Evolutionary conservation across 176 grass and related monocot species (phyloP).

Genomic region (Chrysopogon serrulatus): DNA sequence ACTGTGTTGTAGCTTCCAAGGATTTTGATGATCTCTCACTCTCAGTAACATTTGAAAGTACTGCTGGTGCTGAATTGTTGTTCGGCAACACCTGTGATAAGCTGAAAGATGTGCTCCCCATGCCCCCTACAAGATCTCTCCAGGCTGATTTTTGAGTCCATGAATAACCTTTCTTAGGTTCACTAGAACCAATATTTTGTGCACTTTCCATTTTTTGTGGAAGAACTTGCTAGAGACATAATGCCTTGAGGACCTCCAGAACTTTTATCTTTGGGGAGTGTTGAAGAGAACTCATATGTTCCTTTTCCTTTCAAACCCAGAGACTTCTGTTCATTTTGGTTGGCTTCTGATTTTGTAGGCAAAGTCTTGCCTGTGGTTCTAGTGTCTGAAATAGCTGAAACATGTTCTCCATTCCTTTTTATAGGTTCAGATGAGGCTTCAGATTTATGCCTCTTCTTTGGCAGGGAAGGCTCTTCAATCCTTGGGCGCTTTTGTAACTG

Average conservation of each 20-base stretch:
- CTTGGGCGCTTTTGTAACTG: constrained; percentile 15
- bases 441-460: constrained; percentile 42
- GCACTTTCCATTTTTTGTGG: constrained; percentile 38
- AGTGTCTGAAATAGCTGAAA: constrained; percentile 1
- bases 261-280: constrained; percentile 31
- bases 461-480: constrained; percentile 10
- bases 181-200: background rate
- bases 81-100: constrained; percentile 45
- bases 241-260: constrained; percentile 5
- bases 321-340: constrained; percentile 9
- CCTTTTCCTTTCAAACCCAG: constrained; percentile 7
- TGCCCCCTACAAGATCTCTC: constrained; percentile 67
- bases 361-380: constrained; percentile 15
- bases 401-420: constrained; percentile 34
- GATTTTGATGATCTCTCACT: background rate
- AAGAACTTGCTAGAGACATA: constrained; percentile 13
- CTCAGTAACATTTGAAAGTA: constrained; percentile 6
- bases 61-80: constrained; percentile 27
- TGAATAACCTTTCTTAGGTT: constrained; percentile 31
- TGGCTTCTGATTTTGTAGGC: constrained; percentile 2
- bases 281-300: constrained; percentile 34
- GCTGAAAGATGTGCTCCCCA: constrained; percentile 52
- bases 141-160: constrained; percentile 97
- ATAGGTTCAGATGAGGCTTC: constrained; percentile 12
- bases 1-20: background rate